Evolutionary conservation across 2,329 filamentous ascomycete species (phyloP).

Genomic region (Penicillium sp.): DNA sequence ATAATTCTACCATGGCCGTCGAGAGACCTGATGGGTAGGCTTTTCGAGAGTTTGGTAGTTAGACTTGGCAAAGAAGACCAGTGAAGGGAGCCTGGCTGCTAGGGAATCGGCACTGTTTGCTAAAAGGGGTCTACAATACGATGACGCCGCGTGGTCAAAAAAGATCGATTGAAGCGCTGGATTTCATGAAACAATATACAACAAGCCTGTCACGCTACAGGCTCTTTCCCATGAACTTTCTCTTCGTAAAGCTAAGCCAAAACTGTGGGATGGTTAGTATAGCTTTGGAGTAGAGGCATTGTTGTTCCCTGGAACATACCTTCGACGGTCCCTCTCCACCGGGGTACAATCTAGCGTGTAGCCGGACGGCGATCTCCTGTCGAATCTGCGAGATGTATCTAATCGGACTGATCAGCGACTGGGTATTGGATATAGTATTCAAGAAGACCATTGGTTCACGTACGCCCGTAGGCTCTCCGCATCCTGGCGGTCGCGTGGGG

Average conservation of each 20-base stretch:
- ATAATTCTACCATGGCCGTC: neutral
- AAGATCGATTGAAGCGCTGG: slow-evolving; percentile 30
- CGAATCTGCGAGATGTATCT: slow-evolving; percentile 78
- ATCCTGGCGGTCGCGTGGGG: slow-evolving; percentile 82
- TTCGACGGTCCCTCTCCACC: slow-evolving; percentile 70
- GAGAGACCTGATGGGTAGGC: neutral
- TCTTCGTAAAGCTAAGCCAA: slow-evolving; percentile 98
- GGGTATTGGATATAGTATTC: neutral
- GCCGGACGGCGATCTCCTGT: slow-evolving; percentile 81
- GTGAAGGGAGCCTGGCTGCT: slow-evolving; percentile 13
- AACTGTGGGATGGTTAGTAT: slow-evolving; percentile 64
- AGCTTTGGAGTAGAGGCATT: neutral
- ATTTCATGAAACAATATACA: slow-evolving; percentile 35
- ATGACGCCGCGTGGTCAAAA: slow-evolving; percentile 21
- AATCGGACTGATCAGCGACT: slow-evolving; percentile 5
- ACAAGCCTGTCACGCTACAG: slow-evolving; percentile 55
- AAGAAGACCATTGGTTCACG: slow-evolving; percentile 25
- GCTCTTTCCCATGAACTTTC: slow-evolving; percentile 99
- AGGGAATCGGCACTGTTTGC: slow-evolving; percentile 17
- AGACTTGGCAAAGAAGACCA: neutral
- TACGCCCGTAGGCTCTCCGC: slow-evolving; percentile 88
- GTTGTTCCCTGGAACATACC: slow-evolving; percentile 41
- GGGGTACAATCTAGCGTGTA: slow-evolving; percentile 85
- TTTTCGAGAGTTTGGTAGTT: neutral
- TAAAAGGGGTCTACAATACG: slow-evolving; percentile 6